Percentiles rank a stretch among this genome's conserved stretches.
These are phyloP conservation scores for Hymenoscyphus salicellus DNA, from an alignment of 2,329 filamentous ascomycete species.

Conservation along the genomic window DNA sequence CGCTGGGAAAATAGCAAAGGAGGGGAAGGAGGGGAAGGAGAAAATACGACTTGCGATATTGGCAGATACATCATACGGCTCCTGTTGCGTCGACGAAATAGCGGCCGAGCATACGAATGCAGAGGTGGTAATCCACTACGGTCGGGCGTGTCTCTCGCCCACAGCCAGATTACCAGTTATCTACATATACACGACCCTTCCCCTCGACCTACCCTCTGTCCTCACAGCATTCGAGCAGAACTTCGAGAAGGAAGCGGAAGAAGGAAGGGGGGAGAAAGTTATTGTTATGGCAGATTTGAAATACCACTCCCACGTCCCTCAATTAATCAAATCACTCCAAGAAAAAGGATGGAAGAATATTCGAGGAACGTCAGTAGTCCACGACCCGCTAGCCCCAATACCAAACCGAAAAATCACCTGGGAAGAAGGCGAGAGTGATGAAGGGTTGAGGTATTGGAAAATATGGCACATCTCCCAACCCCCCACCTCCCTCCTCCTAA, in stretches of 20 bases:
- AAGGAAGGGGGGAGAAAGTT: conserved; percentile 48
- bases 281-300: conserved; percentile 88
- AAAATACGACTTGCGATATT: conserved; percentile 68
- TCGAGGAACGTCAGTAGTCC: conserved; percentile 67
- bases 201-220: conserved; percentile 60
- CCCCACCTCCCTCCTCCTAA: conserved; percentile 83
- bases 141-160: conserved; percentile 85
- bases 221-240: conserved; percentile 60
- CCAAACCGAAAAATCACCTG: conserved; percentile 75
- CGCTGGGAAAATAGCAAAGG: not conserved
- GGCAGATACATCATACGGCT: conserved; percentile 93
- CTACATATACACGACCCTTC: conserved; percentile 79
- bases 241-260: conserved; percentile 50
- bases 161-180: conserved; percentile 84
- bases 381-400: conserved; percentile 74
- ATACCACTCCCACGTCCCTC: conserved; percentile 70
- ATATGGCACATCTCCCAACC: conserved; percentile 80
- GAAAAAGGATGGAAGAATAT: conserved; percentile 66
- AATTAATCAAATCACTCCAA: conserved; percentile 53
- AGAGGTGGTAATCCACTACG: conserved; percentile 91
- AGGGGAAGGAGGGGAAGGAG: not conserved
- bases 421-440: conserved; percentile 38
- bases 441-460: conserved; percentile 48
- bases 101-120: conserved; percentile 91
- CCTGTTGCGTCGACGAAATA: conserved; percentile 95